These are phyloP conservation scores for Hyaloscypha hepaticicola DNA, from an alignment of 495 filamentous ascomycete genomes.

Conservation along the genomic window DNA sequence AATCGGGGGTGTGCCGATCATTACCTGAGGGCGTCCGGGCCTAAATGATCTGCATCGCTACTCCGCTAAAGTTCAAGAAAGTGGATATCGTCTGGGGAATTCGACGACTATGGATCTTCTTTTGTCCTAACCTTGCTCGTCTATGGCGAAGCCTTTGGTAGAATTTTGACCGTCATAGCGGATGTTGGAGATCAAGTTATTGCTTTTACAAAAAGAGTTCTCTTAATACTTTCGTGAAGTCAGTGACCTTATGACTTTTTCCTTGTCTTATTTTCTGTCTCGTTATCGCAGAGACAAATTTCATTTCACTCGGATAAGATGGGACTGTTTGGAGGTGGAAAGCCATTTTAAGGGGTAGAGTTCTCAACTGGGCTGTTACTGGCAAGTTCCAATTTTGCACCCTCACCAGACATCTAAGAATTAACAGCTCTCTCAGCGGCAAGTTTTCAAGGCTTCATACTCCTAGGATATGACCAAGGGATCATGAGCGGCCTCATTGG, in stretches of 20 bases:
- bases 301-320: too few species aligned
- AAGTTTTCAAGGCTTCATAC: conserved; percentile 36
- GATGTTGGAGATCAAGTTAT: neutral
- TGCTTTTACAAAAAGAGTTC: too few species aligned
- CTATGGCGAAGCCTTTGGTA: neutral
- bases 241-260: neutral
- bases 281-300: too few species aligned
- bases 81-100: too few species aligned
- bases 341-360: neutral
- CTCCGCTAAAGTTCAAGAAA: neutral
- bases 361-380: conserved; percentile 22
- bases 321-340: conserved; percentile 10
- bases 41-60: neutral
- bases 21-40: neutral
- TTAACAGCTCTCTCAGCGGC: conserved; percentile 3
- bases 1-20: neutral
- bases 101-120: too few species aligned
- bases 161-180: neutral
- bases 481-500: conserved; percentile 28
- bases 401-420: neutral
- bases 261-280: too few species aligned
- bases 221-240: too few species aligned
- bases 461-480: conserved; percentile 46
- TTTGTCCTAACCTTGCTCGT: too few species aligned
- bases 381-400: neutral